Conservation (phyloP, 148 eudicot species). For the Rhododendron mucronatum region DNA sequence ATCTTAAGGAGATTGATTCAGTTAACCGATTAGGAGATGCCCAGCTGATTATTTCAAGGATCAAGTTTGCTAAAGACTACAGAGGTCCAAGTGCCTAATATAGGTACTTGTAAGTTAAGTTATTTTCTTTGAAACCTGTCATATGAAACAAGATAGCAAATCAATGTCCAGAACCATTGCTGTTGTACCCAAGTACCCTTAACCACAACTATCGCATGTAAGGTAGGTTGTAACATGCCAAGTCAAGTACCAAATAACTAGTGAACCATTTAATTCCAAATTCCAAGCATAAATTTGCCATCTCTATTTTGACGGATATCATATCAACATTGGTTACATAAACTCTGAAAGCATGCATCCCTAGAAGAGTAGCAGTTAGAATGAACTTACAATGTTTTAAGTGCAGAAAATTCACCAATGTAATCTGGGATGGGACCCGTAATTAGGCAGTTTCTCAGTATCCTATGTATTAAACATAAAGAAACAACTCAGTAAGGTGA, state of each 20-base stretch:
- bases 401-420: constrained; percentile 26
- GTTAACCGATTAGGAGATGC: not conserved
- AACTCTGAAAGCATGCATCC: not conserved
- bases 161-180: not conserved
- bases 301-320: not conserved
- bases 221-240: not conserved
- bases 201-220: not conserved
- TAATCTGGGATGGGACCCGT: constrained; percentile 45
- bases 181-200: not conserved
- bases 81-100: not conserved
- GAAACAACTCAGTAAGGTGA: not conserved
- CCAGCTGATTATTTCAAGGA: not conserved
- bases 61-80: not conserved
- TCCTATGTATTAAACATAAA: constrained; percentile 34
- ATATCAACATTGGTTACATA: not conserved
- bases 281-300: not conserved
- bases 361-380: not conserved
- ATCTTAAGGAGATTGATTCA: not conserved
- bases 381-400: constrained; percentile 19
- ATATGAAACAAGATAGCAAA: not conserved
- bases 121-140: not conserved
- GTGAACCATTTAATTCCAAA: not conserved
- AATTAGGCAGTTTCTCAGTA: constrained; percentile 69
- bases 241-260: not conserved
- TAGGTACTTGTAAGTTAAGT: not conserved